Evolutionary conservation across 768 basidiomycete genomes (phyloP), one percentile per base, ranked within the genome.

Genomic region (Russula compacta): DNA sequence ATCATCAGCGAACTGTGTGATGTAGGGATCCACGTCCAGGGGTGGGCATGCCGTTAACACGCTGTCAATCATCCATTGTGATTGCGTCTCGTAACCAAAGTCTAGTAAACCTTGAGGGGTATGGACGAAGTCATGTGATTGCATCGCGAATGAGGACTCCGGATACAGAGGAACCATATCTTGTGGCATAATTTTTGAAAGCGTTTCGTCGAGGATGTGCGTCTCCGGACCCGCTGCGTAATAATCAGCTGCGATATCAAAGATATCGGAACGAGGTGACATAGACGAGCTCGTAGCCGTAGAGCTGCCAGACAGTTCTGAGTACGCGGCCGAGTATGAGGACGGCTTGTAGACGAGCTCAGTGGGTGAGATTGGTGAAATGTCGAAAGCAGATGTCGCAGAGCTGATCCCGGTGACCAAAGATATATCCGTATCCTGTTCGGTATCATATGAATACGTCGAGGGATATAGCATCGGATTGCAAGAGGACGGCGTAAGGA

Each of bases 211-310:
- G 35, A 61, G 57, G 12, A 58, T 47, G 35, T 59, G 57, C n/a
- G 65, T 43, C 32, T 65, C 59, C 6, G 64, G 50, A 14, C 42
- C 53, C 17, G 64, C 24, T 6, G 58, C 53, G 24, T 54, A 59
- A 46, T 61, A 65, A 33, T 59, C 66, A 14, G 56, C 56, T 12
- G 66, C 51, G 10, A 66, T 58, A 19, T 66, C 66, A 17, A 65
- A 66, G 35, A 62, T 40, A 40, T 65, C 64, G 10, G 66, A 66
- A 24, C 66, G 63, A 12, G 66, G 66, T 1, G 66, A 65, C 66
- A 66, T 66, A 15, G 63, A 59, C n/a, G 63, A 60, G 6, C 59
- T 58, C n/a, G 54, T 43, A 3, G 64, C 58, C 10, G 66, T 56
- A 21, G 63, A 60, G 10, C 57, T 42, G 43, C 49, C 46, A 2